Percentiles rank a stretch among this genome's conserved stretches.
Evolutionary conservation across 805 yeast species (phyloP).

Genomic region (Candida ficus): DNA sequence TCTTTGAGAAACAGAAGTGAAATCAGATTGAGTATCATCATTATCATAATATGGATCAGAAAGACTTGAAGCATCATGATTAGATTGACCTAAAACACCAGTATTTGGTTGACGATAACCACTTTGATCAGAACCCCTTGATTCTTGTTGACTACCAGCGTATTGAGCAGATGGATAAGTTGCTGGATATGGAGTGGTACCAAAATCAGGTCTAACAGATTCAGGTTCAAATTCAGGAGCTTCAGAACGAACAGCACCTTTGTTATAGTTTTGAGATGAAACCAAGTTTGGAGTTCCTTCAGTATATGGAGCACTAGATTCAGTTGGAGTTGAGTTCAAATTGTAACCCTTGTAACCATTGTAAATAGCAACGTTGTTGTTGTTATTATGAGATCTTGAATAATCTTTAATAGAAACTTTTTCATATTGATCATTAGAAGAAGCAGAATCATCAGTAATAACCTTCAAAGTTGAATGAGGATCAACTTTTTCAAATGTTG

Average conservation of each 20-base stretch:
- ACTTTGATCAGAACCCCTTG: too few species aligned
- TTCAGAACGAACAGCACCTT: constrained; percentile 21
- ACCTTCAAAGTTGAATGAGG: constrained; percentile 18
- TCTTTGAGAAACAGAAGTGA: constrained; percentile 76
- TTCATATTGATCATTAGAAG: constrained; percentile 19
- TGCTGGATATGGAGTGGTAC: constrained; percentile 14
- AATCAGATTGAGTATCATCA: constrained; percentile 45
- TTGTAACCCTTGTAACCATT: constrained; percentile 15
- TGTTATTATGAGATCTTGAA: constrained; percentile 12
- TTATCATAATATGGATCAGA: constrained; percentile 9
- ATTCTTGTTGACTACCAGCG: background rate
- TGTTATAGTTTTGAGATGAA: constrained; percentile 20
- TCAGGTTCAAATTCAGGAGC: constrained; percentile 20
- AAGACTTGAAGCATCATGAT: constrained; percentile 7
- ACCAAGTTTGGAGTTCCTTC: constrained; percentile 25
- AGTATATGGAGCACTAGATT: background rate
- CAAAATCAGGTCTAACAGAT: constrained; percentile 21
- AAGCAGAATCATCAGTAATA: constrained; percentile 21
- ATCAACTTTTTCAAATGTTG: constrained; percentile 14
- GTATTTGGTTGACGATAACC: background rate
- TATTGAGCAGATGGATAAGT: constrained; percentile 17
- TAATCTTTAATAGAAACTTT: constrained; percentile 22
- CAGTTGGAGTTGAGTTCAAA: constrained; percentile 3
- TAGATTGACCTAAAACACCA: constrained; percentile 9
- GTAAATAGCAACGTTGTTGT: constrained; percentile 3